These are phyloP conservation scores for Botrytis sinoallii DNA, from an alignment of 2,329 filamentous ascomycete genomes.

Conservation along the genomic window DNA sequence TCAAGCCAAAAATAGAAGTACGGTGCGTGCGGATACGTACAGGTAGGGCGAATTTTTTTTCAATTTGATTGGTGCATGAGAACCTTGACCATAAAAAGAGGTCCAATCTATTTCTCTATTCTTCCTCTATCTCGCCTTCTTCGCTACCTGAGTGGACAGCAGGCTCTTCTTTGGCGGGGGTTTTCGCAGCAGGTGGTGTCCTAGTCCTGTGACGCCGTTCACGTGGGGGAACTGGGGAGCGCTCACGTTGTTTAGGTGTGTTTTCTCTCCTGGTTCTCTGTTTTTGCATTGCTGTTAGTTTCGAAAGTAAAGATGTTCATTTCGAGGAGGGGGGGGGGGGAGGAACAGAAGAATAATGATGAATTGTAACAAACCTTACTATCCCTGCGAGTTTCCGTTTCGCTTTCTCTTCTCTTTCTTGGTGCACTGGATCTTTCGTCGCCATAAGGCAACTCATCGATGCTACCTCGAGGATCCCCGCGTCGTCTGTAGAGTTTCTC, in stretches of 20 bases:
- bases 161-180: constrained; percentile 44
- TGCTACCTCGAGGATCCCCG: constrained; percentile 68
- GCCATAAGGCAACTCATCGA: constrained; percentile 89
- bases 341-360: background rate
- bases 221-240: constrained; percentile 51
- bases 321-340: background rate
- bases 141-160: constrained; percentile 73
- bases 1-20: constrained; percentile 33
- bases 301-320: background rate
- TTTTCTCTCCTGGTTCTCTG: constrained; percentile 58
- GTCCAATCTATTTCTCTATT: constrained; percentile 39
- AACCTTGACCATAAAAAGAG: background rate
- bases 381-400: constrained; percentile 63
- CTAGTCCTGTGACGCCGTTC: constrained; percentile 56
- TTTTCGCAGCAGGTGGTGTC: constrained; percentile 46
- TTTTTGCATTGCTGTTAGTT: constrained; percentile 22
- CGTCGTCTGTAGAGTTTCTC: constrained; percentile 85
- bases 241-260: constrained; percentile 51
- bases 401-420: constrained; percentile 76
- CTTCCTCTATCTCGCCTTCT: constrained; percentile 96
- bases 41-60: constrained; percentile 23
- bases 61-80: background rate
- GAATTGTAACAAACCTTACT: constrained; percentile 47
- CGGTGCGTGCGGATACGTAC: constrained; percentile 40
- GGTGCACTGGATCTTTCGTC: constrained; percentile 64